Percentiles rank a stretch among this genome's conserved stretches.
Conservation (phyloP, 2,329 filamentous ascomycete species). For the Sporothrix curviconia region DNA sequence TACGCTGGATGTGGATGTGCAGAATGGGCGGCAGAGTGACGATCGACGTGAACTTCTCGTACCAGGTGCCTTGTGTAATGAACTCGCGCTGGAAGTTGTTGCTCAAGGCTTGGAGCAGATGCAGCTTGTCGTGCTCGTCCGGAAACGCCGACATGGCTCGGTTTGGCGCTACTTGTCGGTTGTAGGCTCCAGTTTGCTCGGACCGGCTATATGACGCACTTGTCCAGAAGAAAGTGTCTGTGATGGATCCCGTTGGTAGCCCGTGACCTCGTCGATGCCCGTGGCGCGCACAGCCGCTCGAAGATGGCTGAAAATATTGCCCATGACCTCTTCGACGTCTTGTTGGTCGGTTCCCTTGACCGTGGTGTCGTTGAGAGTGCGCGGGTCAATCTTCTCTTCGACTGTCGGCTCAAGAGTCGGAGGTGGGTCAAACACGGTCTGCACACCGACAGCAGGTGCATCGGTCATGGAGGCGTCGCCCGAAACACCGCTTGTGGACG, state of each 20-base stretch:
- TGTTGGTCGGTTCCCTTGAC: constrained; percentile 64
- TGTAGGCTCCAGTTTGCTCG: constrained; percentile 38
- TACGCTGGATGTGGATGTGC: constrained; percentile 82
- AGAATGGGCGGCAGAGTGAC: constrained; percentile 74
- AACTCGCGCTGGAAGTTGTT: constrained; percentile 76
- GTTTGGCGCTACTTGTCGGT: constrained; percentile 47
- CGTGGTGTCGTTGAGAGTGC: constrained; percentile 40
- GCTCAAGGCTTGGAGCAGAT: constrained; percentile 82
- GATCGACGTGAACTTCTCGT: constrained; percentile 62
- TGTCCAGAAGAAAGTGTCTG: constrained; percentile 60
- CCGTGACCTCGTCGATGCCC: constrained; percentile 52
- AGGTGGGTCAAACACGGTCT: constrained; percentile 17
- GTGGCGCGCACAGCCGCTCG: constrained; percentile 76
- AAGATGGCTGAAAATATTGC: constrained; percentile 84
- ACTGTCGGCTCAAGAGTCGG: constrained; percentile 30
- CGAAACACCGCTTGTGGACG: constrained; percentile 12
- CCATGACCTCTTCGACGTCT: constrained; percentile 93
- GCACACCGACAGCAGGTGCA: neutral
- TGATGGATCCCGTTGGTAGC: constrained; percentile 77
- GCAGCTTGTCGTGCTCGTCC: constrained; percentile 38
- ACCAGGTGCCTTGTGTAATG: constrained; percentile 57
- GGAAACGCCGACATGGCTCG: constrained; percentile 56
- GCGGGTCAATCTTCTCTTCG: constrained; percentile 41
- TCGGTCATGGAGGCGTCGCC: neutral
- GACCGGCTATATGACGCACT: constrained; percentile 55